Base-by-base conservation (phyloP, 176 grass and related monocot species). In the Canna indica region DNA sequence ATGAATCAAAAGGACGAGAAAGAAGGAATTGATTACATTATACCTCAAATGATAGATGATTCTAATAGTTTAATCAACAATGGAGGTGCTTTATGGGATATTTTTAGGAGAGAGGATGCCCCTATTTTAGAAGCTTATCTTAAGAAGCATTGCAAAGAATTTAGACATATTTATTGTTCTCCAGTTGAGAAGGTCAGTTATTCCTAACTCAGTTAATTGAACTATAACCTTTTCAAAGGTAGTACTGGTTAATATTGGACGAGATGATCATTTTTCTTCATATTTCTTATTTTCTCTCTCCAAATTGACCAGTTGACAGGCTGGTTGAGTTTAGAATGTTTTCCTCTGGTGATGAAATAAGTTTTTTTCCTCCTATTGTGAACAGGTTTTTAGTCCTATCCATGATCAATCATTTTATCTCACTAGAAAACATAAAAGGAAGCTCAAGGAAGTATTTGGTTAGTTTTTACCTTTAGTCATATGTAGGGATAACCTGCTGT, bases 361-460 rank as follows among this genome's bases (percentile, higher is more conserved):
- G n/a, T n/a, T n/a, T n/a, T 60, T 30, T 26, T 60, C 14, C 2
- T 30, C 13, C 24, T 30, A 11, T 60, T 30, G 36, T 39, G 18
- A 25, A 13, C 68, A 95, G 90, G 75, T 75, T 54, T 85, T 50
- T 74, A 84, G 90, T 65, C 81, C 90, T 53, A 59, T 95, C 47
- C 90, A 95, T 78, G 90, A 95, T 73, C 78, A 90, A 75, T 68
- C 76, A 69, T 84, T 95, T 65, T 95, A 95, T 79, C 46, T 95
- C 38, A 87, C 81, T 1, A 30, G 47, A 25, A 82, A 82, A 36
- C 86, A 95, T 35, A 95, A 86, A 77, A 87, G 33, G 46, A 87
- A 82, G 70, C 86, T 95, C 34, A 89, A 86, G 63, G 79, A 82
- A 61, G 90, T 90, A 68, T 86, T 70, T 69, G 90, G 90, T 95